Conservation (phyloP, 108 stramenopile species). For the Cafeteria roenbergensis region DNA sequence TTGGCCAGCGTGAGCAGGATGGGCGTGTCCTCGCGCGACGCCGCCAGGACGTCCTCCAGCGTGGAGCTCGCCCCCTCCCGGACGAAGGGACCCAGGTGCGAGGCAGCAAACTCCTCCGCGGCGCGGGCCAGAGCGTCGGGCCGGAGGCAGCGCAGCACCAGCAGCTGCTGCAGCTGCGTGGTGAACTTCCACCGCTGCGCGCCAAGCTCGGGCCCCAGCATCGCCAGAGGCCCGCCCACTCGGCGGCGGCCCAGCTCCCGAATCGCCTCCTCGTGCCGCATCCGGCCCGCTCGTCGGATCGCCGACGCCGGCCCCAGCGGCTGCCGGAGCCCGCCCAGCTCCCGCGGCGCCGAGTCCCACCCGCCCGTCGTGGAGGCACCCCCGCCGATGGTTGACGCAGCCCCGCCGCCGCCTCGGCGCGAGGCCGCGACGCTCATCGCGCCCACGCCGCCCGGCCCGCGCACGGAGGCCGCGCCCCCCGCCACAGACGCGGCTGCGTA, state of each 20-base stretch:
- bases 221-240: background rate
- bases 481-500: no score
- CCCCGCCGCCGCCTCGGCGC: no score
- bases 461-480: no score
- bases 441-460: no score
- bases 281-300: background rate
- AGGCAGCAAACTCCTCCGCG: conserved; percentile 31
- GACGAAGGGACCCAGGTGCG: conserved; percentile 29
- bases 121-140: conserved; percentile 33
- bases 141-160: conserved; percentile 34
- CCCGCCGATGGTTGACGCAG: background rate
- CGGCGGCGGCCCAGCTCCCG: conserved; percentile 22
- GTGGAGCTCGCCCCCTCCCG: conserved; percentile 49
- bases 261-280: conserved; percentile 25
- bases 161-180: conserved; percentile 29
- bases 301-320: background rate
- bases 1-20: conserved; percentile 44
- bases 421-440: no score
- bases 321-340: background rate
- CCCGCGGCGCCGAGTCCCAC: no score
- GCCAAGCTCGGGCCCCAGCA: no score
- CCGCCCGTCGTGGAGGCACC: background rate
- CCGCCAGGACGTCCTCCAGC: conserved; percentile 34
- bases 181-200: background rate
- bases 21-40: conserved; percentile 31